A percentile compares a stretch with the other conserved stretches of the same genome.
phyloP scores from a whole-genome alignment of 495 filamentous ascomycete species.

The Penicillium subrubescens region DNA sequence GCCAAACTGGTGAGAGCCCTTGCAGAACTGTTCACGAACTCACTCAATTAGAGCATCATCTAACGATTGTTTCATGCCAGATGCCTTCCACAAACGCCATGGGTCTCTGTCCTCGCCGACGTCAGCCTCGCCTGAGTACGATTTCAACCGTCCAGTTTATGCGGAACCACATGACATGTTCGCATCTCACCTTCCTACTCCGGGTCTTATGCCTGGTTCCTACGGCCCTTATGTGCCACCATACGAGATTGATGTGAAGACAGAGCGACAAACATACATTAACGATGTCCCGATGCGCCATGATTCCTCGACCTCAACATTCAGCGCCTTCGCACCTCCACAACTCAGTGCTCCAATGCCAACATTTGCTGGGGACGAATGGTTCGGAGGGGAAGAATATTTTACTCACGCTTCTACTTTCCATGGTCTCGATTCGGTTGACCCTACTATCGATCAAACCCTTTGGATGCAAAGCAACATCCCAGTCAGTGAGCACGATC shows the following conservation, averaged over 20 bases:
- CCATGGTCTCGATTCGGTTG: too few relatives aligned
- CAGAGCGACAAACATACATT: conserved; percentile 91
- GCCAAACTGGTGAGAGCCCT: conserved; percentile 40
- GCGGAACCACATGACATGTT: conserved; percentile 61
- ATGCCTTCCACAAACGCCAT: too few relatives aligned
- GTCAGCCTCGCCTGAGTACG: too few relatives aligned
- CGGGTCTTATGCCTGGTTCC: conserved; percentile 31
- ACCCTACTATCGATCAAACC: too few relatives aligned
- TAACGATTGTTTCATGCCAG: too few relatives aligned
- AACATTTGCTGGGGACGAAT: conserved; percentile 70
- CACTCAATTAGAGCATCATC: too few relatives aligned
- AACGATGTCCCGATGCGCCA: conserved; percentile 82
- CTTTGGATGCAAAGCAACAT: conserved; percentile 48
- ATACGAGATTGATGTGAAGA: conserved; percentile 95
- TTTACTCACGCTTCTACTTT: conserved; percentile 41
- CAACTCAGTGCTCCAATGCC: conserved; percentile 65
- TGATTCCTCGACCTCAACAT: conserved; percentile 84
- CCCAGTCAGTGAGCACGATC: conserved; percentile 86
- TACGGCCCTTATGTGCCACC: conserved; percentile 56
- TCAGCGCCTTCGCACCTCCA: conserved; percentile 81
- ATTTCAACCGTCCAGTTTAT: neutral
- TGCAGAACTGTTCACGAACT: neutral
- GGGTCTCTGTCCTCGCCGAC: too few relatives aligned
- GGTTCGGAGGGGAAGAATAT: conserved; percentile 69
- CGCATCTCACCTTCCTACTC: conserved; percentile 52